Evolutionary conservation across 306 rosid species (phyloP).

Genomic region (Quercus gilva): DNA sequence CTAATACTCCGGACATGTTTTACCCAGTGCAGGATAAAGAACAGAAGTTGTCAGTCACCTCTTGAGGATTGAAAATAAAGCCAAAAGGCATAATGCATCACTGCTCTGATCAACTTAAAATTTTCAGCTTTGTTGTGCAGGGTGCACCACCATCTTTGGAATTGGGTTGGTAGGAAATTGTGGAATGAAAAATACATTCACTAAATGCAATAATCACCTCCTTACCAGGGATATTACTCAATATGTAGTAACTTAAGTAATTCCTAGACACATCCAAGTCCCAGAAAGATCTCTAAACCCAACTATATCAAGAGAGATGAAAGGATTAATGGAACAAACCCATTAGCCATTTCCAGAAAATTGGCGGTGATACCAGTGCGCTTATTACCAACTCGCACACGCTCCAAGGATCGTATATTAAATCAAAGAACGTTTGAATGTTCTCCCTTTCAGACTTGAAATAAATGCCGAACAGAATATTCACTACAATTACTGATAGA

Average conservation of each 20-base stretch:
- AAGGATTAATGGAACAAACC: slow-evolving; percentile 41
- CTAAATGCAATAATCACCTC: slow-evolving; percentile 41
- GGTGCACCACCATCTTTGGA: slow-evolving; percentile 53
- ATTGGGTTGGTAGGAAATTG: slow-evolving; percentile 39
- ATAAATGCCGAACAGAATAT: not conserved
- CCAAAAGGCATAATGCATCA: slow-evolving; percentile 56
- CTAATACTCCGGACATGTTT: slow-evolving; percentile 75
- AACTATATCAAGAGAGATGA: slow-evolving; percentile 26
- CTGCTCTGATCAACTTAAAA: slow-evolving; percentile 66
- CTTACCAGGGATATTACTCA: slow-evolving; percentile 65
- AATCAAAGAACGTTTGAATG: not conserved
- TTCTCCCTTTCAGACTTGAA: slow-evolving; percentile 8
- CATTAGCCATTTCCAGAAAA: slow-evolving; percentile 26
- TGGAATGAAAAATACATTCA: slow-evolving; percentile 28
- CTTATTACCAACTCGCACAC: slow-evolving; percentile 19
- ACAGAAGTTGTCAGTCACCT: slow-evolving; percentile 77
- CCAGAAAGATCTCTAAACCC: slow-evolving; percentile 39
- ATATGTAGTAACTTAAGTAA: slow-evolving; percentile 34
- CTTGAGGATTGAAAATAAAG: slow-evolving; percentile 70
- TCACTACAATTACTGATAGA: not conserved
- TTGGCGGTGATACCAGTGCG: slow-evolving; percentile 31
- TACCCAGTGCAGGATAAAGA: slow-evolving; percentile 81
- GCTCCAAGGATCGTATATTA: slow-evolving; percentile 17
- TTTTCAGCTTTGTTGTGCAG: slow-evolving; percentile 49
- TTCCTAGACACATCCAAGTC: slow-evolving; percentile 40